Percentiles rank a stretch among this genome's conserved stretches.
Conservation (phyloP, 2,329 filamentous ascomycete species). For the Colletotrichum sp. region DNA sequence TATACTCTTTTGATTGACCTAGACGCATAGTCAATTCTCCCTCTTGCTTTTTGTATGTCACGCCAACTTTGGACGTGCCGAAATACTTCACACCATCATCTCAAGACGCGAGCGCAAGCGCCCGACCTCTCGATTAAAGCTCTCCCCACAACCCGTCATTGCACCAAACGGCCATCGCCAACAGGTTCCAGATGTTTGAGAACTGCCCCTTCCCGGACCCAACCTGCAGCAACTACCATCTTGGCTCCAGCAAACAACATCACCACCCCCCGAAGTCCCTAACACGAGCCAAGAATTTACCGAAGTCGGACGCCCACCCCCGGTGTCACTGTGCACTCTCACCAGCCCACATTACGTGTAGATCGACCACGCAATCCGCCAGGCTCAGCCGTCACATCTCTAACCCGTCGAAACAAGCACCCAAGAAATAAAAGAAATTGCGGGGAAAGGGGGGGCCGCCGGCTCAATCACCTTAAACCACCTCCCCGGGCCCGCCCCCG, state of each 20-base stretch:
- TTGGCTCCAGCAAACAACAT: background rate
- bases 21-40: background rate
- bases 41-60: background rate
- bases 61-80: background rate
- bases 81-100: background rate
- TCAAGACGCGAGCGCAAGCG: background rate
- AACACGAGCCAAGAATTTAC: background rate
- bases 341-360: background rate
- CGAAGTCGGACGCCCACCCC: background rate
- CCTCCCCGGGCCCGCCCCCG: background rate
- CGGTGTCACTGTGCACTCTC: background rate
- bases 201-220: background rate
- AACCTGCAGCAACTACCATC: background rate
- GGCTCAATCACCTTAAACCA: background rate
- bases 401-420: background rate
- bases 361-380: background rate
- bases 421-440: background rate
- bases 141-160: background rate
- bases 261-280: background rate
- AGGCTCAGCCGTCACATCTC: conserved; percentile 3
- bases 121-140: background rate
- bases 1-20: background rate
- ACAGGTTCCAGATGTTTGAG: background rate
- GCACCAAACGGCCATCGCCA: background rate
- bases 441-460: background rate